These are phyloP conservation scores for Podospora sp. DNA, from an alignment of 495 filamentous ascomycete species.

Conservation along the genomic window DNA sequence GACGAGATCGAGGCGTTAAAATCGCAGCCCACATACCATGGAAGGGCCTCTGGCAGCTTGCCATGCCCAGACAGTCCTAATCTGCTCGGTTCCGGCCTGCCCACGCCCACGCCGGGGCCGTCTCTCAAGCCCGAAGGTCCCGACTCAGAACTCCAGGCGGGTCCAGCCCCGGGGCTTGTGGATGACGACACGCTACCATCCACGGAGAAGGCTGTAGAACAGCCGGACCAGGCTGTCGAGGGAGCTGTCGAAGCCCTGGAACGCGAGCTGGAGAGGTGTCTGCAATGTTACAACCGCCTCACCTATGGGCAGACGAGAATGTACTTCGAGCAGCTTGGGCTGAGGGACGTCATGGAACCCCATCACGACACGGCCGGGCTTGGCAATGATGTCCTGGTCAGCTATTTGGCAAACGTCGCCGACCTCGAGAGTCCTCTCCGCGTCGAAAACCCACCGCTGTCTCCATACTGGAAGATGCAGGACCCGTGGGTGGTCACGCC, in stretches of 20 bases:
- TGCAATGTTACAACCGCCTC: not conserved
- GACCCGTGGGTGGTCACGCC: conserved; percentile 2
- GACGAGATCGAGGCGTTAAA: not conserved
- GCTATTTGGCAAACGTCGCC: conserved; percentile 9
- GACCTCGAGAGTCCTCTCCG: not conserved
- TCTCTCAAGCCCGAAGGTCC: not conserved
- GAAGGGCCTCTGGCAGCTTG: not conserved
- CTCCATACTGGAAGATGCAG: conserved; percentile 15
- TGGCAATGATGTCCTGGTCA: conserved; percentile 4
- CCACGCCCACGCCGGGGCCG: not conserved
- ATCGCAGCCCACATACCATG: not conserved
- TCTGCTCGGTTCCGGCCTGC: not conserved
- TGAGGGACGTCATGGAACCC: not conserved
- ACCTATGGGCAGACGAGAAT: not conserved
- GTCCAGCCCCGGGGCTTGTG: not conserved
- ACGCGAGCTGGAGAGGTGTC: not conserved
- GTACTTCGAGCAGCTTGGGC: not conserved
- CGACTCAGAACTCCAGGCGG: not conserved
- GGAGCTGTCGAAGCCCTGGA: not conserved
- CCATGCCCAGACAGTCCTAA: not conserved
- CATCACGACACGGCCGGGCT: not conserved
- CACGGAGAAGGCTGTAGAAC: too few relatives aligned
- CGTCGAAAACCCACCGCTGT: not conserved
- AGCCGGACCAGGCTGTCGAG: not conserved
- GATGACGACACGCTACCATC: too few relatives aligned